These are phyloP conservation scores for Plasmodiophora brassicae DNA, from an alignment of 208 protist species.

Conservation along the genomic window DNA sequence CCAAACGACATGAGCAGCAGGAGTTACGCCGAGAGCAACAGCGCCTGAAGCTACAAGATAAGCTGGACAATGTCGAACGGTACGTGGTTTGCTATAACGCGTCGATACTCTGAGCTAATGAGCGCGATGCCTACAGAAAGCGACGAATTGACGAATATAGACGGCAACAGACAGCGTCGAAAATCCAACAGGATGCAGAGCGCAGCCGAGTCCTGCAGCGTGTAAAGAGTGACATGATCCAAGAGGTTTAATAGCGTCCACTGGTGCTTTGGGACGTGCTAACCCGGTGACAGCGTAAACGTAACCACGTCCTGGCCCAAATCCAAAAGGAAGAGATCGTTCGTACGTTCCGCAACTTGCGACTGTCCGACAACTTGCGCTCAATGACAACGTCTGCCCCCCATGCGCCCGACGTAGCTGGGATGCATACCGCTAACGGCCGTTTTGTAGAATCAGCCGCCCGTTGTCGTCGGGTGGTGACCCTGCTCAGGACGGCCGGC, in stretches of 20 bases:
- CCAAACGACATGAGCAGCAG: neutral
- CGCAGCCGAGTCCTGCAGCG: slow-evolving; percentile 15
- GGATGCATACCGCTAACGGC: too few relatives aligned
- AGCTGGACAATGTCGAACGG: neutral
- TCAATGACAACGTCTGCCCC: too few relatives aligned
- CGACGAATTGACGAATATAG: slow-evolving; percentile 11
- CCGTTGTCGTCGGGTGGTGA: too few relatives aligned
- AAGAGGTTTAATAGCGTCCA: neutral
- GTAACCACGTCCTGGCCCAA: slow-evolving; percentile 18
- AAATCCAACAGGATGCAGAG: slow-evolving; percentile 11
- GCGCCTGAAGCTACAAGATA: neutral
- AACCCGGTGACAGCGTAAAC: neutral
- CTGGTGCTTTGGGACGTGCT: neutral
- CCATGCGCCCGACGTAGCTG: too few relatives aligned
- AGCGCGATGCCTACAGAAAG: neutral
- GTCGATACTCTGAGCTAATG: neutral
- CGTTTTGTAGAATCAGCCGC: too few relatives aligned
- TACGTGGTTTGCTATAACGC: neutral
- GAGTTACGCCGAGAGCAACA: neutral
- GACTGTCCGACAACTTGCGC: slow-evolving; percentile 11
- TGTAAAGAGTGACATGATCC: slow-evolving; percentile 17
- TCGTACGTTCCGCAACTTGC: neutral
- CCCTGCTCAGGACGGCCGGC: too few relatives aligned
- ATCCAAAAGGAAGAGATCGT: slow-evolving; percentile 29
- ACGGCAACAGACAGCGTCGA: neutral